Conservation (phyloP, 2,329 filamentous ascomycete genomes). For the Venturia oleaginea region DNA sequence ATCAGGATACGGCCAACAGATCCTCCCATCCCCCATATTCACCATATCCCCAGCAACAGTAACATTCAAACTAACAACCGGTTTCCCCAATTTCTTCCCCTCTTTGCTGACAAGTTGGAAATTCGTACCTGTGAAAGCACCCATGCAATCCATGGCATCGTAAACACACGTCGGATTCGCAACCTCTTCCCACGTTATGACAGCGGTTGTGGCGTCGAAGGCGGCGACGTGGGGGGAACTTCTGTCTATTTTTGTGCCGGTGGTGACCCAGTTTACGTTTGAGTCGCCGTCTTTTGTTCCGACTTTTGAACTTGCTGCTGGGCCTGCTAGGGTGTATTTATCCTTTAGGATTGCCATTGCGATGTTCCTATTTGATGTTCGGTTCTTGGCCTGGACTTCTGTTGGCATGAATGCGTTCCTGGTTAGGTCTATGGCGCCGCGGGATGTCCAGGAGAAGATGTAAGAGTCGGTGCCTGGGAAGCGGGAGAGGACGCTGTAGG, state of each 20-base stretch:
- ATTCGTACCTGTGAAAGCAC: constrained; percentile 49
- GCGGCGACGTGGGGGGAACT: constrained; percentile 51
- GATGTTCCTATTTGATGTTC: constrained; percentile 50
- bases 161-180: constrained; percentile 45
- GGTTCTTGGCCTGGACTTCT: constrained; percentile 43
- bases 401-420: constrained; percentile 49
- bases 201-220: constrained; percentile 43
- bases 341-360: constrained; percentile 49
- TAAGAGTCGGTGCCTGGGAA: constrained; percentile 45
- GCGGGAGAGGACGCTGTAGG: constrained; percentile 48
- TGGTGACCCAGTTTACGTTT: constrained; percentile 53
- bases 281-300: constrained; percentile 45
- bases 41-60: constrained; percentile 56
- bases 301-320: constrained; percentile 45
- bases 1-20: constrained; percentile 54
- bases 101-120: constrained; percentile 47
- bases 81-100: constrained; percentile 44
- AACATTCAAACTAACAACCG: constrained; percentile 43
- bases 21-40: constrained; percentile 46
- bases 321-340: constrained; percentile 47
- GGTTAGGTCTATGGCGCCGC: constrained; percentile 47
- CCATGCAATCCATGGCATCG: constrained; percentile 51
- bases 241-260: constrained; percentile 40
- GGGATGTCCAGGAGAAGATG: constrained; percentile 55
- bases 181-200: constrained; percentile 55